Conservation (phyloP, 805 yeast genomes). For the Wickerhamomyces xylosicus region DNA sequence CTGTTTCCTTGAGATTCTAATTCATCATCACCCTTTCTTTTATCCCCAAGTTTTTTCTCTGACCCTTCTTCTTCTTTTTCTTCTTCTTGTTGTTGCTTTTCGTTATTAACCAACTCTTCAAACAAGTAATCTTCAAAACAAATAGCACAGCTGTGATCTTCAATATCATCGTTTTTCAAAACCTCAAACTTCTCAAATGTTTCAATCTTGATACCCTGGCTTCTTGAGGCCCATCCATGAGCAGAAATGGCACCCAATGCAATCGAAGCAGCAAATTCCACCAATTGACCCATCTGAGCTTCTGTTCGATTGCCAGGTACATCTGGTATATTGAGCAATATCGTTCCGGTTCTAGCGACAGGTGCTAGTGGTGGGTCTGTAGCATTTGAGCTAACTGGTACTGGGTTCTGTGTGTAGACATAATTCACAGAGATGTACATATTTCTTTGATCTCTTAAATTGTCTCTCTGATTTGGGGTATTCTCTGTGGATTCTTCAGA, state of each 20-base stretch:
- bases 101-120: background rate
- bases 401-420: conserved; percentile 15
- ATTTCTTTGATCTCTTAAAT: conserved; percentile 17
- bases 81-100: conserved; percentile 4
- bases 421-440: conserved; percentile 31
- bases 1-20: conserved; percentile 2
- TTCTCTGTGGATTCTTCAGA: background rate
- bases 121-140: conserved; percentile 44
- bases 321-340: conserved; percentile 59
- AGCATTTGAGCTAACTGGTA: background rate
- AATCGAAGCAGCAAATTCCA: conserved; percentile 58
- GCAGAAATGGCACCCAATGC: conserved; percentile 55
- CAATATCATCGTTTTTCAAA: conserved; percentile 21
- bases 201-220: conserved; percentile 42
- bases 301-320: conserved; percentile 51
- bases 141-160: conserved; percentile 41
- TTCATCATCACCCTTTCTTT: conserved; percentile 15
- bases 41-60: conserved; percentile 13
- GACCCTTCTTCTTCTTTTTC: conserved; percentile 16
- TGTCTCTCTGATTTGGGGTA: background rate
- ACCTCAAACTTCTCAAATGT: conserved; percentile 41
- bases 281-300: conserved; percentile 42
- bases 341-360: conserved; percentile 38
- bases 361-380: background rate
- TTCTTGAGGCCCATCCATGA: conserved; percentile 27